Evolutionary conservation across 495 filamentous ascomycete species (phyloP), one percentile per base, ranked within the genome.

Genomic region (Neurospora sp.): DNA sequence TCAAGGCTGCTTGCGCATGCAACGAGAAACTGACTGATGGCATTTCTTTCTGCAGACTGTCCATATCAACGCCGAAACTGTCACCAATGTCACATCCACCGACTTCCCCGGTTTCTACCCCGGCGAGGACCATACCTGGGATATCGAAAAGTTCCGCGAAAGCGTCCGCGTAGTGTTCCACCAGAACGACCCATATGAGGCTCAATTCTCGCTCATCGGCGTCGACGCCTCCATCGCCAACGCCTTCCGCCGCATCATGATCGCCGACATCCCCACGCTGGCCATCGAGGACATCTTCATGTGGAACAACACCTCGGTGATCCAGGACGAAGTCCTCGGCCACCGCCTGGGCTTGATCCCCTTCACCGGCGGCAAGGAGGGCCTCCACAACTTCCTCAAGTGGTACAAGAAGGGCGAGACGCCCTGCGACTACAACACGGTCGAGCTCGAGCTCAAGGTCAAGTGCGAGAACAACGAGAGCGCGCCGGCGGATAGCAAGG

Each of bases 241-340:
- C 82, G 96, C 96, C 78, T 97, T 98, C 87, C 96, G 96, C 76
- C 93, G 96, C 69, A 98, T 99, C 78, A 88, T 98, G 74, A 91
- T 99, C 83, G 91, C 96, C 72, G 96, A 99, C 82, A 92, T 99
- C 44, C 94, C 95, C 27, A 93, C 92, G 4, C 86, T 99, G 66
- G 96, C 96, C 75, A 95, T 99, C 78, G 96, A 98, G 83, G 88
- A 86, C 48, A 93, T 97, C 79, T 98, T 91, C 84, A 88, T 98
- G 69, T 84, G 91, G 78, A 94, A 97, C 85, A 99, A 99, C 85
- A 98, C 94, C 72, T 96, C 92, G 12, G 92, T 99, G 27, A 95
- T 99, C 78, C 94, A 97, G 80, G 96, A 99, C 81, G 96, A 99
- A 82, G 94, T 99, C 1, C 90, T 99, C 46, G 89, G 93, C 3